Evolutionary conservation across 140 eudicot species (phyloP).

Genomic region (Eryngium alpinum): DNA sequence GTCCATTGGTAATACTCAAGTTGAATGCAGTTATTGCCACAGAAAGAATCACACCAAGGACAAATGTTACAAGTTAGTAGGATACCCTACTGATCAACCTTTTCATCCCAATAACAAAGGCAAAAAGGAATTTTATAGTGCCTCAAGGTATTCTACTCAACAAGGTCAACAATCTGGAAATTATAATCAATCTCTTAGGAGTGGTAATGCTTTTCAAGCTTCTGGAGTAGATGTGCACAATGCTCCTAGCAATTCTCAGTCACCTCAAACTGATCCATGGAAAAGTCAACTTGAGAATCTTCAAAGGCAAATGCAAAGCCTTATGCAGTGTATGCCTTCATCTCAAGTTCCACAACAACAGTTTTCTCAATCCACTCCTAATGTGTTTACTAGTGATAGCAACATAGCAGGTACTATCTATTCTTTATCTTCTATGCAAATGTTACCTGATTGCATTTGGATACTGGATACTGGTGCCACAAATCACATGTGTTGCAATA

Average conservation of each 20-base stretch:
- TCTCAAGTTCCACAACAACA: no score
- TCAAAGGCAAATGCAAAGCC: no score
- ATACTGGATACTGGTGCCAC: background rate
- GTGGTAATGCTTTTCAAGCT: no score
- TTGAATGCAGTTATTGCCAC: background rate
- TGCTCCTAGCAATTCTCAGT: no score
- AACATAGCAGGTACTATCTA: background rate
- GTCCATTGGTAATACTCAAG: no score
- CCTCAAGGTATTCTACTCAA: background rate
- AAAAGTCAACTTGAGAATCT: no score
- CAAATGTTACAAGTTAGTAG: background rate
- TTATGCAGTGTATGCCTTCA: no score
- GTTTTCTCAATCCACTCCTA: no score
- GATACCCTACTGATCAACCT: background rate
- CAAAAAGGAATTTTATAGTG: no score
- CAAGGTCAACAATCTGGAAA: background rate
- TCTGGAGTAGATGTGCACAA: no score
- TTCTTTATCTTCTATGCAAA: background rate
- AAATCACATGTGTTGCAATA: background rate
- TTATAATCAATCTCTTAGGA: no score
- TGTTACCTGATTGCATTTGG: background rate
- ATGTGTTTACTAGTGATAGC: background rate
- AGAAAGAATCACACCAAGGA: background rate
- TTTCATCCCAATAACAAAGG: background rate
- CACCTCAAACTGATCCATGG: no score